phyloP scores from a whole-genome alignment of 2,329 filamentous ascomycete species.

The Exophiala sp. region DNA sequence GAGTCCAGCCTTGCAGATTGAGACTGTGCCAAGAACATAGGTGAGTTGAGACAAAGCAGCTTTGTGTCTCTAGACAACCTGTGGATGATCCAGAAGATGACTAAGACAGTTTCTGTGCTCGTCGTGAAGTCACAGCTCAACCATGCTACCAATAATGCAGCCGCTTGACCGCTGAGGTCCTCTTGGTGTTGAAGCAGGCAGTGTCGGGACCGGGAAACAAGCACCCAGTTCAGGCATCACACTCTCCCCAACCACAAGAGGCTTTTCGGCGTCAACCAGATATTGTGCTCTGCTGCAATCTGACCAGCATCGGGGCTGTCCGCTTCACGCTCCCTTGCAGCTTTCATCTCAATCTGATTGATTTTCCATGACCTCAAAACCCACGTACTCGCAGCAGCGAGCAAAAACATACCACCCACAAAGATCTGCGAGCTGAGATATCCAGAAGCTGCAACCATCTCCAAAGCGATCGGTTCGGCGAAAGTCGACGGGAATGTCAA shows the following conservation, averaged over 20 bases:
- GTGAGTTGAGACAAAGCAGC: no score
- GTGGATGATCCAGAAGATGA: no score
- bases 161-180: no score
- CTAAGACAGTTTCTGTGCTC: no score
- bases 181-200: not conserved
- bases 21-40: no score
- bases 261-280: slow-evolving; percentile 9
- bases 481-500: slow-evolving; percentile 23
- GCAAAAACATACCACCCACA: slow-evolving; percentile 23
- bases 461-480: slow-evolving; percentile 24
- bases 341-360: slow-evolving; percentile 21
- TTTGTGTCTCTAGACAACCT: no score
- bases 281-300: not conserved
- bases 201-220: no score
- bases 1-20: no score
- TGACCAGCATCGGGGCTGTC: not conserved
- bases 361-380: slow-evolving; percentile 25
- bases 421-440: slow-evolving; percentile 24
- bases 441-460: slow-evolving; percentile 19
- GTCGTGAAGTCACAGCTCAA: no score
- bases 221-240: not conserved
- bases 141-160: no score
- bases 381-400: slow-evolving; percentile 18
- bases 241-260: slow-evolving; percentile 12
- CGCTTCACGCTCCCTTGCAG: slow-evolving; percentile 2